Percentiles rank a stretch among this genome's conserved stretches.
These are phyloP conservation scores for Prunella vulgaris DNA, from an alignment of 257 asterid species.

Conservation along the genomic window DNA sequence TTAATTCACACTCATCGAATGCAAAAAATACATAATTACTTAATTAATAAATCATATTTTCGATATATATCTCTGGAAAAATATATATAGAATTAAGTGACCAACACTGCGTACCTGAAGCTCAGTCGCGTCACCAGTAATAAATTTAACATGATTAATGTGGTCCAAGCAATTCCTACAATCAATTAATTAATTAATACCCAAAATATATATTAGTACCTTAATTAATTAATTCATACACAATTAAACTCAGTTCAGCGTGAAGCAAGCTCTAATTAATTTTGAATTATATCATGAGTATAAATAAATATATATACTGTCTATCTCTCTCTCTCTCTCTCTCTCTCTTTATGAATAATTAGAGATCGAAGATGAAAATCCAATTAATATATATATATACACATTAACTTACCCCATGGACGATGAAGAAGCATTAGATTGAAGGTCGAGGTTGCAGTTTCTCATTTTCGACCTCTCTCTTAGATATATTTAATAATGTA, in stretches of 20 bases:
- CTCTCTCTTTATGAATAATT: no score
- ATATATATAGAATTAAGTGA: not conserved
- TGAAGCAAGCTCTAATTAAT: not conserved
- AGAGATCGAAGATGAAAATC: not conserved
- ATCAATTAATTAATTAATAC: no score
- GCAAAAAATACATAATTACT: not conserved
- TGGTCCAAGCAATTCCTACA: conserved; percentile 8
- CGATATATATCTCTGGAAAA: no score
- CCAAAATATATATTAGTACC: not conserved
- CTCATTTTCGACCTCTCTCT: conserved; percentile 1
- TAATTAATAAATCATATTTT: not conserved
- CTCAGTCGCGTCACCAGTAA: conserved; percentile 15
- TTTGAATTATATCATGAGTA: not conserved
- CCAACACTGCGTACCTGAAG: conserved; percentile 9
- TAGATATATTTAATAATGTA: not conserved
- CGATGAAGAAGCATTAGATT: not conserved
- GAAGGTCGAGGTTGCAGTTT: conserved; percentile 15
- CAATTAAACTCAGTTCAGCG: not conserved
- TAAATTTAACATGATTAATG: not conserved
- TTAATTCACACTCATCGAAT: not conserved
- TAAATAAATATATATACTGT: no score
- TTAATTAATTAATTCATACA: not conserved
- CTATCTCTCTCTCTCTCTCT: no score
- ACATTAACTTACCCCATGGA: not conserved
- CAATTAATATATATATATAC: no score